These are phyloP conservation scores for Talaromyces funiculosus DNA, from an alignment of 2,329 filamentous ascomycete species.

Conservation along the genomic window DNA sequence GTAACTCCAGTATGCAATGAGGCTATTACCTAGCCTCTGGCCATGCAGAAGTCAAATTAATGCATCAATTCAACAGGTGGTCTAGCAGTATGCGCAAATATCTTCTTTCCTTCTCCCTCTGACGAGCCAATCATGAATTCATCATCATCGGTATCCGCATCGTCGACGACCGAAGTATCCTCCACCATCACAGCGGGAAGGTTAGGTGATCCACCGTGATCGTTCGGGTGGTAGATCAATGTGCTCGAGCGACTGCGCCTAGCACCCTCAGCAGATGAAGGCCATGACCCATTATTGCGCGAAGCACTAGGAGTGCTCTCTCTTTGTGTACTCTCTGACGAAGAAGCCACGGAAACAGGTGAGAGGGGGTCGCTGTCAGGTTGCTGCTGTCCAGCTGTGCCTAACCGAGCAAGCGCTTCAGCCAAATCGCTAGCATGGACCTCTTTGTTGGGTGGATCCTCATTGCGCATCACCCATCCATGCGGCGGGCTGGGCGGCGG, in stretches of 20 bases:
- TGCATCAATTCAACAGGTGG: conserved; percentile 55
- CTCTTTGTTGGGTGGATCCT: conserved; percentile 61
- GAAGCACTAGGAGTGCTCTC: neutral
- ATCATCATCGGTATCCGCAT: conserved; percentile 34
- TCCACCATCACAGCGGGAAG: conserved; percentile 60
- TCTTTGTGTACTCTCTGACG: neutral
- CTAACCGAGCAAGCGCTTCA: conserved; percentile 49
- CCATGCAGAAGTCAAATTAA: conserved; percentile 15
- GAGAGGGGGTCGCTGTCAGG: conserved; percentile 25
- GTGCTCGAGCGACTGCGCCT: conserved; percentile 50
- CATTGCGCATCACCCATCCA: conserved; percentile 59
- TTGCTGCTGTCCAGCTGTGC: conserved; percentile 19
- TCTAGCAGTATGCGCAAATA: conserved; percentile 48
- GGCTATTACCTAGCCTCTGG: neutral
- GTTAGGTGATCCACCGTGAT: conserved; percentile 55
- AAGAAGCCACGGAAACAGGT: conserved; percentile 28
- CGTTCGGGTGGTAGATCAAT: conserved; percentile 58
- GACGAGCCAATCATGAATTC: conserved; percentile 29
- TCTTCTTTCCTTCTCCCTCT: conserved; percentile 33
- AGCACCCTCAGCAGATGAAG: conserved; percentile 21
- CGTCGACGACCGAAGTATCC: conserved; percentile 48
- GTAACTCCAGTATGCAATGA: conserved; percentile 1
- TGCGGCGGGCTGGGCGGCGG: conserved; percentile 59
- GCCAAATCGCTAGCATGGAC: conserved; percentile 59
- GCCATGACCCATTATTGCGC: conserved; percentile 15